Evolutionary conservation across 139 green algal genomes (phyloP).

Genomic region (Chara braunii): DNA sequence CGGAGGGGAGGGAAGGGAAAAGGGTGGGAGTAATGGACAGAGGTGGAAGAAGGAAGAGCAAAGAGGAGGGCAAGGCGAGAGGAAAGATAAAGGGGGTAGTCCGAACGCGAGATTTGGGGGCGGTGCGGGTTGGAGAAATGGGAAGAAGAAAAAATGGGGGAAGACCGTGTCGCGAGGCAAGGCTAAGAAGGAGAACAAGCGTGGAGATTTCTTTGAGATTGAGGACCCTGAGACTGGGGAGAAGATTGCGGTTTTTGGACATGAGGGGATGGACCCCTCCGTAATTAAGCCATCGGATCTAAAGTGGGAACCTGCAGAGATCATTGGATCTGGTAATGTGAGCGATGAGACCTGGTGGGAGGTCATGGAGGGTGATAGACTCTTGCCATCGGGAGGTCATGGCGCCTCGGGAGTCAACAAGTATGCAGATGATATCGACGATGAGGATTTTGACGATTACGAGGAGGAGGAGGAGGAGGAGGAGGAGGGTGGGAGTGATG

Average conservation of each 20-base stretch:
- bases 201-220: constrained; percentile 5
- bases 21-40: not conserved
- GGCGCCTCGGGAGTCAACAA: not conserved
- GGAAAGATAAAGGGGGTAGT: not conserved
- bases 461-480: not conserved
- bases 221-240: constrained; percentile 29
- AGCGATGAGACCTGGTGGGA: constrained; percentile 30
- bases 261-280: not conserved
- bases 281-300: constrained; percentile 1
- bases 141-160: constrained; percentile 1
- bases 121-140: not conserved
- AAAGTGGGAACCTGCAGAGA: constrained; percentile 4
- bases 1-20: not conserved
- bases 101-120: not conserved
- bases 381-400: constrained; percentile 7
- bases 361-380: constrained; percentile 22
- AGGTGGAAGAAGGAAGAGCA: not conserved
- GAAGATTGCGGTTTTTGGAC: constrained; percentile 18
- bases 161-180: not conserved
- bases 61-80: not conserved
- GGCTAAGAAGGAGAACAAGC: not conserved
- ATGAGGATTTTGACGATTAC: constrained; percentile 18
- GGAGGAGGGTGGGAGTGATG: not conserved
- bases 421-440: constrained; percentile 12
- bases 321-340: constrained; percentile 7